Base-by-base conservation (phyloP, 768 basidiomycete species). In the Podaxis carcinomalis region DNA sequence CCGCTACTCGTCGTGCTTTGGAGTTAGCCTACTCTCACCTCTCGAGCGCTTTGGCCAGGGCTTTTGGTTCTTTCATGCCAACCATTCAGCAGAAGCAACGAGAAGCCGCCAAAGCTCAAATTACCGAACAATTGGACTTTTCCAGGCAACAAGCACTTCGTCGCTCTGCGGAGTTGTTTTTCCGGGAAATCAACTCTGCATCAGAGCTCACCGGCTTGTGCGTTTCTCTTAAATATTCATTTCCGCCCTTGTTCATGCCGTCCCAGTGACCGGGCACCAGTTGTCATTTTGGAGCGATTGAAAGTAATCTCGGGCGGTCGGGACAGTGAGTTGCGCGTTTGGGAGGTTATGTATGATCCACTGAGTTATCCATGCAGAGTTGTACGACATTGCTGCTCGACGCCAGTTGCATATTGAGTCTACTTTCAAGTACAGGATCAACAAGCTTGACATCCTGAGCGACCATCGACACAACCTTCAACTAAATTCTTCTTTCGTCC, bases 401-500 rank as follows among this genome's bases (percentile, higher is more conserved):
- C 21, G 36, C 19, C 59, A 65, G 27, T 50, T 62, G 25, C 65
- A 53, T 23, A 61, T 66, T 23, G 62, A 66, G 7, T 69, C 71
- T 7, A 53, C 54, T 0, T 27, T 77, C 3, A 62, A 66, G 51
- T 77, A 79, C 63, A 68, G 67, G 4, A 62, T 80, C 2, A 64
- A 72, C 44, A 40, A 57, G 4, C 53, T 81, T 5, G 68, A 73
- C 9, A 61, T 80, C 16, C 70, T 71, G 0, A 68, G 71, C 16
- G 73, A 75, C 4, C 73, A 81, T 56, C 70, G 69, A 42, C 76
- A 78, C 0, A 61, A 63, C 1, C 60, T 77, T 51, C 75, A 74
- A 62, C 62, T 77, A 7, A 66, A 78, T 54, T 42, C 67, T 1
- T 64, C 51, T 7, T 74, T 72, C 54, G 63, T 78, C 14, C 77